Percentiles rank a stretch among this genome's conserved stretches.
phyloP scores from a whole-genome alignment of 208 protist genomes.

The Crithidia mellificae region DNA sequence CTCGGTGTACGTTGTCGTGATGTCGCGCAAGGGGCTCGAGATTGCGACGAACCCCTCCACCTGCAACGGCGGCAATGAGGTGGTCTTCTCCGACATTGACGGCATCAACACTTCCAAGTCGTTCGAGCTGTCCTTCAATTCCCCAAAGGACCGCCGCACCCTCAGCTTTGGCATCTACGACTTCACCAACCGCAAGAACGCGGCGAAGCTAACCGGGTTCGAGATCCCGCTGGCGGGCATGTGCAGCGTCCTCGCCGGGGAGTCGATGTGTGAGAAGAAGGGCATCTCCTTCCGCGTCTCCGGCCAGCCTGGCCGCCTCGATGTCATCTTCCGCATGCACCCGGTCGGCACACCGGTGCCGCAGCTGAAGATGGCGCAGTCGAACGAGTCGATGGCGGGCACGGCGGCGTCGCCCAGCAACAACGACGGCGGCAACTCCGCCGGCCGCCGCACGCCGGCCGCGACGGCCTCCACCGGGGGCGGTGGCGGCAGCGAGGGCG shows the following conservation, averaged over 20 bases:
- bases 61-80: constrained; percentile 63
- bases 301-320: constrained; percentile 68
- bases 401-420: constrained; percentile 3
- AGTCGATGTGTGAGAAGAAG: constrained; percentile 88
- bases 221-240: constrained; percentile 85
- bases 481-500: not conserved
- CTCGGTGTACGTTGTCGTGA: constrained; percentile 66
- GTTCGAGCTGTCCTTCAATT: constrained; percentile 80
- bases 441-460: constrained; percentile 3
- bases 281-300: constrained; percentile 81
- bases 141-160: constrained; percentile 76
- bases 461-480: not conserved
- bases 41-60: constrained; percentile 65
- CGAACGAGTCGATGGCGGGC: constrained; percentile 10
- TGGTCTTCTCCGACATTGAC: constrained; percentile 63
- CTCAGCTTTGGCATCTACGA: constrained; percentile 82
- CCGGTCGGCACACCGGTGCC: constrained; percentile 68
- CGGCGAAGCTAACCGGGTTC: constrained; percentile 82
- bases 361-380: constrained; percentile 30
- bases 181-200: constrained; percentile 79
- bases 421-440: constrained; percentile 5
- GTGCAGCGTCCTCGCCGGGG: constrained; percentile 84
- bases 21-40: constrained; percentile 75
- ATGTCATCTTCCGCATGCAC: constrained; percentile 88
- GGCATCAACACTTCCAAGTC: constrained; percentile 44